Percentiles rank a stretch among this genome's conserved stretches.
phyloP scores from a whole-genome alignment of 2,329 filamentous ascomycete species.

The Fusarium kyushuense region DNA sequence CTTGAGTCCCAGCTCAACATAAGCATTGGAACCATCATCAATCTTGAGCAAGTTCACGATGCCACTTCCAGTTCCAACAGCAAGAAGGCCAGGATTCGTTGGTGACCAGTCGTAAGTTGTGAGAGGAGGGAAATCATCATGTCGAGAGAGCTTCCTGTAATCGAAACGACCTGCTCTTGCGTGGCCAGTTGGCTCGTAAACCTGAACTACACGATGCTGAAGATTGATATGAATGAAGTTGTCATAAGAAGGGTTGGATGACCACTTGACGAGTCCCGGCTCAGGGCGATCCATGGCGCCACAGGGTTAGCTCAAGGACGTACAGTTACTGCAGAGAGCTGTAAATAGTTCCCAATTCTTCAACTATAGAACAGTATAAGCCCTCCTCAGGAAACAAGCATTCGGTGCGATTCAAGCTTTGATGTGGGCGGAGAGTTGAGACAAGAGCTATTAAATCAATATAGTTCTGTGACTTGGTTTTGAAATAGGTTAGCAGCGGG shows the following conservation, averaged over 20 bases:
- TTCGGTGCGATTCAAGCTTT: slow-evolving; percentile 6
- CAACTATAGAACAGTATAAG: neutral
- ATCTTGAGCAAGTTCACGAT: slow-evolving; percentile 80
- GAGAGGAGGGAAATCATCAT: slow-evolving; percentile 72
- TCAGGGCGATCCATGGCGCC: slow-evolving; percentile 68
- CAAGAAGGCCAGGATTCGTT: slow-evolving; percentile 73
- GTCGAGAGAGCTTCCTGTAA: slow-evolving; percentile 67
- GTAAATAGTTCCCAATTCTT: neutral
- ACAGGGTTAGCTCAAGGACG: slow-evolving; percentile 2
- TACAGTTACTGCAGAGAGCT: neutral
- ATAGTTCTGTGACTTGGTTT: neutral
- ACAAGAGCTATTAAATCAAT: slow-evolving; percentile 18
- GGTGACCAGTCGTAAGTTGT: slow-evolving; percentile 77
- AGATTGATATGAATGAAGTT: slow-evolving; percentile 75
- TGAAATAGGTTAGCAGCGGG: neutral
- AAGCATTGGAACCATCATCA: slow-evolving; percentile 75
- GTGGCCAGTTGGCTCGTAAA: slow-evolving; percentile 72
- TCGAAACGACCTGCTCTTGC: slow-evolving; percentile 69
- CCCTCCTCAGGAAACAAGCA: neutral
- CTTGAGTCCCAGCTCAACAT: slow-evolving; percentile 76
- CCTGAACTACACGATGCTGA: slow-evolving; percentile 71
- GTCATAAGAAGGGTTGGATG: slow-evolving; percentile 68
- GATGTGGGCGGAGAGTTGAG: neutral
- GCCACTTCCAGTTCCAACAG: slow-evolving; percentile 79
- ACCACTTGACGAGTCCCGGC: slow-evolving; percentile 75